A percentile compares a stretch with the other conserved stretches of the same genome.
phyloP scores from a whole-genome alignment of 2,329 filamentous ascomycete genomes.

The Pseudogymnoascus sp. region DNA sequence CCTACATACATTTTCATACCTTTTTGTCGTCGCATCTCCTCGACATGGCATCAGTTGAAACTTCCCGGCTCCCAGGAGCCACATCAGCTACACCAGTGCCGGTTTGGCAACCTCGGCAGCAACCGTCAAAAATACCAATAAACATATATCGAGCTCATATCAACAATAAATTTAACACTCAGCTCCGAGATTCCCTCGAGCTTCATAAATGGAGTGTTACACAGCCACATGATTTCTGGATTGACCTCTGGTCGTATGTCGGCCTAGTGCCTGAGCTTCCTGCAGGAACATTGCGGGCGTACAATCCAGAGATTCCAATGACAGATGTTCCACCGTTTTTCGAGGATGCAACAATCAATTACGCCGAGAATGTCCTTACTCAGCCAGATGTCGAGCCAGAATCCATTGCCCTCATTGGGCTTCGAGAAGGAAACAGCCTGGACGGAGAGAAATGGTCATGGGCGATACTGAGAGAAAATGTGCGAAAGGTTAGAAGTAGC shows the following conservation, averaged over 20 bases:
- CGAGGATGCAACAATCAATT: constrained; percentile 8
- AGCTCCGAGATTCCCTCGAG: constrained; percentile 7
- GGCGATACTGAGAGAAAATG: constrained; percentile 8
- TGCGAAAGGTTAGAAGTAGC: not conserved
- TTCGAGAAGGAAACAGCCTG: constrained; percentile 6
- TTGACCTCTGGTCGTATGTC: constrained; percentile 10
- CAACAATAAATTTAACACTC: constrained; percentile 6
- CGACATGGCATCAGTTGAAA: not conserved
- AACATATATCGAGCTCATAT: constrained; percentile 11
- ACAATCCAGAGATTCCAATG: constrained; percentile 9
- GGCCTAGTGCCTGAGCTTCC: constrained; percentile 8
- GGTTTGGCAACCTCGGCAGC: constrained; percentile 6
- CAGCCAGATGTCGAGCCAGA: constrained; percentile 6
- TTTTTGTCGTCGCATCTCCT: not conserved
- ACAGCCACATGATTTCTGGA: constrained; percentile 10
- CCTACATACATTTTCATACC: not conserved
- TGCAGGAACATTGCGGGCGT: not conserved
- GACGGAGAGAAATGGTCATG: constrained; percentile 10
- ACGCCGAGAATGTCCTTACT: constrained; percentile 10
- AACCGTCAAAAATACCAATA: constrained; percentile 9
- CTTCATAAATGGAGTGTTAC: constrained; percentile 9
- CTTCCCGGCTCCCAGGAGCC: not conserved
- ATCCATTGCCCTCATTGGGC: constrained; percentile 5
- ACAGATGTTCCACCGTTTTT: constrained; percentile 9
- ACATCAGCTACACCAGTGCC: not conserved